A percentile compares a stretch with the other conserved stretches of the same genome.
Conservation (phyloP, 2,329 filamentous ascomycete species). For the Monosporascus ibericus region DNA sequence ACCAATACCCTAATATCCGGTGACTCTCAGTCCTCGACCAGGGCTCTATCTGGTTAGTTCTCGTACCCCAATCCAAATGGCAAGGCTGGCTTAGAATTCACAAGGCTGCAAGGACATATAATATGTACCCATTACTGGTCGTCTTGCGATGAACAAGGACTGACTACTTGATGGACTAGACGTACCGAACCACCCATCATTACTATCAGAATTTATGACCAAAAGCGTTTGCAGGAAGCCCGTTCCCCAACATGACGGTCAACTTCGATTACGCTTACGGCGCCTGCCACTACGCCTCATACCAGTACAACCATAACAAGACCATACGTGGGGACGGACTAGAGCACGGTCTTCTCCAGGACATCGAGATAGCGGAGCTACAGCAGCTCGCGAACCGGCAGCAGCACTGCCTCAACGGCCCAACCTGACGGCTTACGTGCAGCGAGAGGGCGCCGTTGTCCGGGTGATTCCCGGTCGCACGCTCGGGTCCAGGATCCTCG, state of each 20-base stretch:
- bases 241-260: conserved; percentile 25
- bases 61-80: too few relatives aligned
- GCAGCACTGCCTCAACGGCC: conserved; percentile 51
- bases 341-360: conserved; percentile 24
- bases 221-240: conserved; percentile 31
- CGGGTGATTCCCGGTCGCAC: conserved; percentile 49
- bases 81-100: too few relatives aligned
- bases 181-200: conserved; percentile 13
- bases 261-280: conserved; percentile 45
- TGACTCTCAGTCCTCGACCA: too few relatives aligned
- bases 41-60: too few relatives aligned
- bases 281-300: conserved; percentile 51
- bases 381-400: conserved; percentile 59
- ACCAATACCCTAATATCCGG: too few relatives aligned
- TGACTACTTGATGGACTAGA: too few relatives aligned
- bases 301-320: conserved; percentile 45
- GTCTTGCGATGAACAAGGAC: too few relatives aligned
- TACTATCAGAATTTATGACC: conserved; percentile 39
- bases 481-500: conserved; percentile 38
- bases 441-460: conserved; percentile 31
- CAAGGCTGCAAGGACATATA: too few relatives aligned
- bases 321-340: conserved; percentile 26
- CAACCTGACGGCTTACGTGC: conserved; percentile 54
- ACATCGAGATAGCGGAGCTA: conserved; percentile 46
- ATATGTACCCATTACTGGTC: too few relatives aligned